Percentiles rank a stretch among this genome's conserved stretches.
Conservation (phyloP, 371 early-diverging fungal species). For the Dentiscutata heterogama region DNA sequence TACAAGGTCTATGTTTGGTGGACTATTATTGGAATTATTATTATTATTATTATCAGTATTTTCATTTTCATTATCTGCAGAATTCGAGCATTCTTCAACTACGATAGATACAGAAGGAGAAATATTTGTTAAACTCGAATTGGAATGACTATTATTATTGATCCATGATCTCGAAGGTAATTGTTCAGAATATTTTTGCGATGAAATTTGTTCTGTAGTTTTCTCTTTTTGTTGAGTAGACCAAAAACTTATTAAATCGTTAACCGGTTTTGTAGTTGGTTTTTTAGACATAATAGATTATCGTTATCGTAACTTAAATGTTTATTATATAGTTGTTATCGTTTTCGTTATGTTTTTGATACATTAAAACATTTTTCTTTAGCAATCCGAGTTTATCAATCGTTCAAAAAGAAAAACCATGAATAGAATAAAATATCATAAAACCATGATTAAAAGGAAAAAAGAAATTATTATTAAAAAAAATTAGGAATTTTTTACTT, state of each 20-base stretch:
- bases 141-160: background rate
- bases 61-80: background rate
- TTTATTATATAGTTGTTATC: too few relatives aligned
- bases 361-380: too few relatives aligned
- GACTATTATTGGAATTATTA: too few relatives aligned
- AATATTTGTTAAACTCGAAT: background rate
- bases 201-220: background rate
- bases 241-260: conserved; percentile 42
- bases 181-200: background rate
- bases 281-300: background rate
- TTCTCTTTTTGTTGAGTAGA: conserved; percentile 6
- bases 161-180: background rate
- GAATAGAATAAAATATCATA: too few relatives aligned
- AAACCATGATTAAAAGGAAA: too few relatives aligned
- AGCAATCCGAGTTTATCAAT: too few relatives aligned
- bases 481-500: too few relatives aligned
- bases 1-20: too few relatives aligned
- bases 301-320: too few relatives aligned
- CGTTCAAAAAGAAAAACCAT: too few relatives aligned
- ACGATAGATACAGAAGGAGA: background rate
- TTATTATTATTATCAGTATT: background rate
- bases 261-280: conserved; percentile 4
- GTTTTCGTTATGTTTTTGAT: too few relatives aligned
- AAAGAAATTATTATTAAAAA: too few relatives aligned
- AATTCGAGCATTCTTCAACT: background rate